phyloP scores from a whole-genome alignment of 306 rosid species.

The Ziziphus jujuba region DNA sequence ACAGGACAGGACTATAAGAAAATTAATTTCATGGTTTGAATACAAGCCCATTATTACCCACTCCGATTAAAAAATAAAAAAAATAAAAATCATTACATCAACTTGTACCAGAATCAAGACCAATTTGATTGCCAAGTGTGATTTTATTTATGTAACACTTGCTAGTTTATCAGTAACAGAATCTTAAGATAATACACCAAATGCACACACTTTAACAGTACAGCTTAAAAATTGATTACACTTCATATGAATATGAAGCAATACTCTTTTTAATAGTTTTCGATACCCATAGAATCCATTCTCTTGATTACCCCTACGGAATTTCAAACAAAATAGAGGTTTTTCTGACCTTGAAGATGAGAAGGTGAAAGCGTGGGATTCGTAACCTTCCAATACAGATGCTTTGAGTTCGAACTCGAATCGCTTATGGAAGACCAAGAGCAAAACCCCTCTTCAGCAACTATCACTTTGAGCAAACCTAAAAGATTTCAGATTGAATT shows the following conservation, averaged over 20 bases:
- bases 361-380: constrained; percentile 76
- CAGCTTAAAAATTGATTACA: no score
- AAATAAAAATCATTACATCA: background rate
- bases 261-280: no score
- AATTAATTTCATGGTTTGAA: background rate
- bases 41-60: background rate
- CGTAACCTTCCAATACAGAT: constrained; percentile 62
- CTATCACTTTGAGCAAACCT: constrained; percentile 53
- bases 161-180: constrained; percentile 4
- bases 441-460: constrained; percentile 64
- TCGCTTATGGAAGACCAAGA: constrained; percentile 54
- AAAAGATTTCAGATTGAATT: constrained; percentile 23
- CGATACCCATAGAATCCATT: constrained; percentile 11
- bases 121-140: constrained; percentile 1
- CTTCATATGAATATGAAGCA: no score
- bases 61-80: background rate
- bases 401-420: constrained; percentile 38
- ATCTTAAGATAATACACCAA: background rate
- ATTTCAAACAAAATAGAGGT: background rate
- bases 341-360: constrained; percentile 65
- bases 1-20: background rate
- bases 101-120: background rate
- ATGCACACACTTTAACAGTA: no score
- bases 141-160: background rate
- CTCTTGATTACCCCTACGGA: background rate